Evolutionary conservation across 2,329 filamentous ascomycete genomes (phyloP).

Genomic region (Trichoderma oligosporum): DNA sequence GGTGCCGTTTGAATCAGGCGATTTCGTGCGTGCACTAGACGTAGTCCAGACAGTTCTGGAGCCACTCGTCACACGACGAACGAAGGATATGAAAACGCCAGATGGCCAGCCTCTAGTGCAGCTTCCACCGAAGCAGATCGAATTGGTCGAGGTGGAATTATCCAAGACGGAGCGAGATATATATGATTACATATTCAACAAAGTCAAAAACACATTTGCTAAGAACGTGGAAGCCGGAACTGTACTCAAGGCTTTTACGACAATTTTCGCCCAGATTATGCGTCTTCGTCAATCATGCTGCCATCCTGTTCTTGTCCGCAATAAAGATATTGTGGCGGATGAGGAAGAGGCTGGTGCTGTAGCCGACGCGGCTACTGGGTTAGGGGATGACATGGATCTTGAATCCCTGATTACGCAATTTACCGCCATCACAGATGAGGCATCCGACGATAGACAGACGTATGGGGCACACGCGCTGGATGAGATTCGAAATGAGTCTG

Average conservation of each 20-base stretch:
- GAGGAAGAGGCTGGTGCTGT: constrained; percentile 74
- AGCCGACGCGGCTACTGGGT: constrained; percentile 72
- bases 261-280: constrained; percentile 94
- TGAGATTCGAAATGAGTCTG: constrained; percentile 86
- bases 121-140: constrained; percentile 73
- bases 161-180: constrained; percentile 82
- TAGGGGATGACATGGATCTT: constrained; percentile 95
- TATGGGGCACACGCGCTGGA: constrained; percentile 85
- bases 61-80: constrained; percentile 88
- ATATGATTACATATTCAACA: constrained; percentile 83
- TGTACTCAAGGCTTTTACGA: constrained; percentile 91
- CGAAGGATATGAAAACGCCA: constrained; percentile 97
- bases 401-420: constrained; percentile 82
- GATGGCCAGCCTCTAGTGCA: constrained; percentile 71
- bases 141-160: constrained; percentile 84
- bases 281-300: constrained; percentile 91
- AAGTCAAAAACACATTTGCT: constrained; percentile 78
- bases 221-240: constrained; percentile 88
- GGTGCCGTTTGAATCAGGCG: constrained; percentile 90
- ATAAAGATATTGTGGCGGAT: constrained; percentile 77
- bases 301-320: constrained; percentile 84
- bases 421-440: constrained; percentile 62
- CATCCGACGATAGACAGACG: constrained; percentile 54
- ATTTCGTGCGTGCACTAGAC: constrained; percentile 88
- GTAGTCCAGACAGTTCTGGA: constrained; percentile 97